Evolutionary conservation across 768 basidiomycete species (phyloP), one percentile per base, ranked within the genome.

Genomic region (Mycena venus): DNA sequence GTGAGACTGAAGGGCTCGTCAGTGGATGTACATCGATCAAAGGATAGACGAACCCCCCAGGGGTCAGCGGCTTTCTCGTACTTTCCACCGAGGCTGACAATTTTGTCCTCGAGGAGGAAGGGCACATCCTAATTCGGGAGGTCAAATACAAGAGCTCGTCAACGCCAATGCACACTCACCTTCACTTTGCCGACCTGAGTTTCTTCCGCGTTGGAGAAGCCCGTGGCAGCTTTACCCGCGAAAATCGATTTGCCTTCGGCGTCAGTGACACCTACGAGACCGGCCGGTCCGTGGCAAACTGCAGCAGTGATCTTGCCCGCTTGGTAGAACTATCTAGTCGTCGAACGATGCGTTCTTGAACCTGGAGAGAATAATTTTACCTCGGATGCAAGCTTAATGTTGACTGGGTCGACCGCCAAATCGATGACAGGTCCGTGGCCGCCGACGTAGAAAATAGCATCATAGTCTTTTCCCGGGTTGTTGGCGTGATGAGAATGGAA

Each of bases 361-460:
- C 14, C 44, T 44, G 8, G 5, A 38, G 36, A 70, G 60, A 56
- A 23, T 53, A 15, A 82, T 86, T 73, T n/a, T 77, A 90, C 93
- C 70, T 91, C 83, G 29, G 87, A 88, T 31, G 89, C 89, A 60
- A 95, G 85, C 76, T 88, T 86, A 75, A 85, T 87, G 80, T 93
- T 93, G 51, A 83, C 81, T 3, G 86, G 80, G 81, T 95, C 91
- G 14, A 75, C 76, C 2, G 94, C 83, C 44, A 96, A 87, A 81
- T 96, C 95, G 55, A 96, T 85, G 42, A 92, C 89, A 15, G 95
- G 94, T 0, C 94, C 94, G 78, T 95, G 93, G 36, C 95, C 94
- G 49, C 95, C 95, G 68, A 94, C 88, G 79, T 94, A 94, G 83
- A 93, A 95, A 68, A 96, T 84, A 17, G 91, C 95, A 64, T 88